These are phyloP conservation scores for Coniochaeta sp. DNA, from an alignment of 2,329 filamentous ascomycete genomes.

Conservation along the genomic window DNA sequence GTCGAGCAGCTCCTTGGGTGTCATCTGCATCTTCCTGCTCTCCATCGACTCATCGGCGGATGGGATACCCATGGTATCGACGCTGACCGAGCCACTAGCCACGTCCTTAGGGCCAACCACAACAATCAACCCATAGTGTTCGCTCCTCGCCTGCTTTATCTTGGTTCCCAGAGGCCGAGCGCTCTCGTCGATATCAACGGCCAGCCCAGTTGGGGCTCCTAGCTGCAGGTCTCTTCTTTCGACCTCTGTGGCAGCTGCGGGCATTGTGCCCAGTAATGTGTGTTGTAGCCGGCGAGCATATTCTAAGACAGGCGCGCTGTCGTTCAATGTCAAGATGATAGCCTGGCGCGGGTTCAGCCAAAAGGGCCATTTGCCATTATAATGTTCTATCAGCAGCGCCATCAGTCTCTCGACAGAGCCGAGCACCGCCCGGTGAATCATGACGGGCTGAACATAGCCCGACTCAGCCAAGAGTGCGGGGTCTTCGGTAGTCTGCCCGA, in stretches of 20 bases:
- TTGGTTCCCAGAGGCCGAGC: constrained; percentile 59
- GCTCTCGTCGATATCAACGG: constrained; percentile 64
- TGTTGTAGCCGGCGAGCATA: constrained; percentile 41
- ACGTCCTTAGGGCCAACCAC: constrained; percentile 64
- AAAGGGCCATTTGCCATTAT: constrained; percentile 75
- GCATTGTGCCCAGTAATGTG: constrained; percentile 39
- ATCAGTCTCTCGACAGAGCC: constrained; percentile 81
- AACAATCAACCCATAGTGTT: constrained; percentile 67
- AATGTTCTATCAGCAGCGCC: constrained; percentile 78
- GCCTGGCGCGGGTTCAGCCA: constrained; percentile 80
- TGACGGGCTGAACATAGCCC: constrained; percentile 62
- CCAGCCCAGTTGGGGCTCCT: constrained; percentile 50
- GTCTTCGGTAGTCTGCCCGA: constrained; percentile 42
- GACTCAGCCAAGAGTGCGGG: constrained; percentile 38
- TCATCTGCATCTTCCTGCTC: constrained; percentile 23
- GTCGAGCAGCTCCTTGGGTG: constrained; percentile 34
- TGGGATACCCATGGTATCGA: constrained; percentile 30
- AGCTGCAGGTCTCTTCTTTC: neutral
- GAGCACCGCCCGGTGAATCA: constrained; percentile 79
- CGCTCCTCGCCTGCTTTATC: constrained; percentile 61
- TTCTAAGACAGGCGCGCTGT: constrained; percentile 43
- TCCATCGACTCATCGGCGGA: constrained; percentile 23
- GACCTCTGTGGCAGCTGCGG: constrained; percentile 23
- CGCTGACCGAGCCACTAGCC: constrained; percentile 46
- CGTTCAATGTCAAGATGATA: constrained; percentile 66